Evolutionary conservation across 257 asterid genomes (phyloP), one percentile per base, ranked within the genome.

Genomic region (Thymus quinquecostatus): DNA sequence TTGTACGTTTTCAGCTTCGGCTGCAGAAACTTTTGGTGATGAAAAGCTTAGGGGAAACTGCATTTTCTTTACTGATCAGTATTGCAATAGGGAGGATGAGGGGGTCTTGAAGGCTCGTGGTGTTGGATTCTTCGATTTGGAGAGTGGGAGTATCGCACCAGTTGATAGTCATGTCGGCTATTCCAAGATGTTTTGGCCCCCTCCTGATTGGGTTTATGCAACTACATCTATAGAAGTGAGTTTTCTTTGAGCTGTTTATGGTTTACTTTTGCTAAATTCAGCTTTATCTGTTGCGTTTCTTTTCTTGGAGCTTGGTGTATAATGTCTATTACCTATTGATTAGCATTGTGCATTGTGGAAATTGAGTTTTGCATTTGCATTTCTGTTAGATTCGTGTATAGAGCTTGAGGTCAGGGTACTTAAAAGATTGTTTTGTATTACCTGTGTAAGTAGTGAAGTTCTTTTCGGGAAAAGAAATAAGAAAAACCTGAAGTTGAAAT

Each of bases 131-230:
- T 94, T 85, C 59, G 86, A 81, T 80, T 32, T 94, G 87, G 97
- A 79, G 73, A 85, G 77, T 62, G 90, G 96, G 71, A 82, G 84
- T 32, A 89, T 94, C 59, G 89, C 82, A 70, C 86, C 92, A 8
- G 78, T 91, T 45, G 74, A 64, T 72, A 70, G 74, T 70, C 74
- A 54, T 27, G 43, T 10, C 69, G 85, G 84, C 32, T 87, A 77
- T 82, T 76, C 88, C 28, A 83, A 80, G 75, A 70, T 87, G 88
- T 89, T 94, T 80, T 89, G 97, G 97, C 97, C 97, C 6, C 97
- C 96, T 38, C 97, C 97, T 32, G 72, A 80, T 28, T 94, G 97
- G 97, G 80, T 88, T 69, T 77, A 64, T 77, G 75, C 89, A 1
- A 48, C 79, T 64, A 78, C 80, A n/a, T 44, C 86, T 28, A 60